Evolutionary conservation across 2,329 filamentous ascomycete genomes (phyloP).

Genomic region (Cercospora sesami): DNA sequence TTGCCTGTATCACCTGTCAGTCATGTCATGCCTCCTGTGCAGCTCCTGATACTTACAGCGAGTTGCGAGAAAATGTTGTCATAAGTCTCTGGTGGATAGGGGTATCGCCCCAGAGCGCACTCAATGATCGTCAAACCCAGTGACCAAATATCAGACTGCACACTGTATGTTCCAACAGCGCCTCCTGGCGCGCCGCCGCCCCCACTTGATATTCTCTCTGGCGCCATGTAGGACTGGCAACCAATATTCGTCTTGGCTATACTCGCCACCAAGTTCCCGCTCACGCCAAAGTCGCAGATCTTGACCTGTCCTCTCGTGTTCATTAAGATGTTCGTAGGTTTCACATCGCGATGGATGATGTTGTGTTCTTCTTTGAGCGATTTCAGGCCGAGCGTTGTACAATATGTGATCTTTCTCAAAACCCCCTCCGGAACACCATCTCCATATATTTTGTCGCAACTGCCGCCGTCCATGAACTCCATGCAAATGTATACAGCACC

Average conservation of each 20-base stretch:
- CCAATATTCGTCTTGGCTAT: constrained; percentile 99
- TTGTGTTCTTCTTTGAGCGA: constrained; percentile 96
- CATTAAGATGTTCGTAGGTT: constrained; percentile 96
- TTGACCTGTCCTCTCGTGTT: constrained; percentile 91
- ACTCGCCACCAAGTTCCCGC: constrained; percentile 91
- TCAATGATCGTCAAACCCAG: constrained; percentile 92
- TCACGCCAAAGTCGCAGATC: constrained; percentile 98
- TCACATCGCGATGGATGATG: constrained; percentile 98
- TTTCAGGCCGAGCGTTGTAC: constrained; percentile 88
- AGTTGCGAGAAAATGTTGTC: constrained; percentile 98
- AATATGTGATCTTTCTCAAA: constrained; percentile 83
- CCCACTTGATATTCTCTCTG: constrained; percentile 88
- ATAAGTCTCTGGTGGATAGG: constrained; percentile 94
- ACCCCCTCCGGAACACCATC: constrained; percentile 88
- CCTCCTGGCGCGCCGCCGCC: constrained; percentile 71
- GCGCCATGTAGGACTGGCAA: constrained; percentile 99
- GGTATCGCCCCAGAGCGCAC: constrained; percentile 90
- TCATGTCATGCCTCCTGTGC: background rate
- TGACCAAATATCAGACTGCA: constrained; percentile 98
- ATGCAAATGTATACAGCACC: constrained; percentile 99
- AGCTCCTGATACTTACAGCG: constrained; percentile 65
- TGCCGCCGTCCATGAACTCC: constrained; percentile 98
- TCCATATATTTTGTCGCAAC: constrained; percentile 91
- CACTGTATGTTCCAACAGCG: constrained; percentile 85
- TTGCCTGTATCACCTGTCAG: constrained; percentile 64